Evolutionary conservation across 139 green algal species (phyloP).

Genomic region (Coelastrella sp.): DNA sequence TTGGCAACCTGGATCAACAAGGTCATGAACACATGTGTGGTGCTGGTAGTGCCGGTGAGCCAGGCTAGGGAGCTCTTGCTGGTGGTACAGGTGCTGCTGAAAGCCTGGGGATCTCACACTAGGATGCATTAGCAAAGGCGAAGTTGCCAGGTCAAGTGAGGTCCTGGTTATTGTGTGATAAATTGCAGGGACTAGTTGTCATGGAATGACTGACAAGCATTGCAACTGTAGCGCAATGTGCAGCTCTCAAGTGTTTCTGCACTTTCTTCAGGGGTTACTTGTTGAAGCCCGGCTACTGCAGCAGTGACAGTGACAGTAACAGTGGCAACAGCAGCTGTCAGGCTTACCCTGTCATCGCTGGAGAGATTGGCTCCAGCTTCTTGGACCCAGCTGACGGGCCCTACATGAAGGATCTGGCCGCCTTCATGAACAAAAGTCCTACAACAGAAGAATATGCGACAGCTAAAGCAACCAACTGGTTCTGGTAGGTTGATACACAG

Average conservation of each 20-base stretch:
- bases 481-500: not conserved
- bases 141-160: too few relatives aligned
- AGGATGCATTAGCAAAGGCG: too few relatives aligned
- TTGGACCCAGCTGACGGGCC: not conserved
- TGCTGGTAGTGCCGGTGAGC: too few relatives aligned
- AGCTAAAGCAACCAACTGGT: not conserved
- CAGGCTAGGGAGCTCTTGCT: too few relatives aligned
- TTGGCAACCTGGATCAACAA: conserved; percentile 45
- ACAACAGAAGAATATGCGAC: not conserved
- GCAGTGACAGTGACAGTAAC: not conserved
- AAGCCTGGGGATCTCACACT: too few relatives aligned
- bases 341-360: conserved; percentile 4
- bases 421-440: not conserved
- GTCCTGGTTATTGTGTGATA: too few relatives aligned
- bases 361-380: conserved; percentile 21
- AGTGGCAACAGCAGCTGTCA: conserved; percentile 5
- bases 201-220: too few relatives aligned
- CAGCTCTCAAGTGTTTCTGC: too few relatives aligned
- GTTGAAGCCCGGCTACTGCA: not conserved
- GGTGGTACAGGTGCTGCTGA: too few relatives aligned
- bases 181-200: too few relatives aligned
- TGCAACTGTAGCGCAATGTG: too few relatives aligned
- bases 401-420: conserved; percentile 32
- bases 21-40: not conserved
- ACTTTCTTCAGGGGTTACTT: not conserved